A percentile compares a stretch with the other conserved stretches of the same genome.
phyloP scores from a whole-genome alignment of 2,329 filamentous ascomycete genomes.

The Phaeosphaeria sp. region DNA sequence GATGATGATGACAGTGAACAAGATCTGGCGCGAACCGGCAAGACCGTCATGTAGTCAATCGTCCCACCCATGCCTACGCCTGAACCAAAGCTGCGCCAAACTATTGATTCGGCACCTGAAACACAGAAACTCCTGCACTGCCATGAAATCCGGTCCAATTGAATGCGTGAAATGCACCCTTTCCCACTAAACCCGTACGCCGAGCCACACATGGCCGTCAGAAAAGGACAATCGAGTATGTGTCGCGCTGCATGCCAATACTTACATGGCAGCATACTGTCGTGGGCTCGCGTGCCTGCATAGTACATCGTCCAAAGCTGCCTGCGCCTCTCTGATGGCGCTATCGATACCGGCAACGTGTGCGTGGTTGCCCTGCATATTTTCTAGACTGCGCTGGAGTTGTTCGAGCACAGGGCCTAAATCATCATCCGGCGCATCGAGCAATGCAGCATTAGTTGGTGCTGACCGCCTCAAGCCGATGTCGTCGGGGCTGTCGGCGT shows the following conservation, averaged over 20 bases:
- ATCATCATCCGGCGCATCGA: constrained; percentile 41
- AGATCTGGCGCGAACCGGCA: constrained; percentile 2
- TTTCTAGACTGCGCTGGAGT: constrained; percentile 47
- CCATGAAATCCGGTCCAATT: constrained; percentile 22
- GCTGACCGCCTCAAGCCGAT: constrained; percentile 34
- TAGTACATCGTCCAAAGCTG: constrained; percentile 44
- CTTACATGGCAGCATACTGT: constrained; percentile 40
- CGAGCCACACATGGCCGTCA: constrained; percentile 25
- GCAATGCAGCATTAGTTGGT: constrained; percentile 20
- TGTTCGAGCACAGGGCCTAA: constrained; percentile 45
- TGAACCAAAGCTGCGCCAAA: constrained; percentile 3
- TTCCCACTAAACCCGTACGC: constrained; percentile 20
- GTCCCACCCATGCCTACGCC: constrained; percentile 1
- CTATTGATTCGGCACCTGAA: constrained; percentile 31
- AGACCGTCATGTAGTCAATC: not conserved
- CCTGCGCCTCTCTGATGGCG: constrained; percentile 36
- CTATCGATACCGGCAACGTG: constrained; percentile 46
- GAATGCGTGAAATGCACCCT: constrained; percentile 16
- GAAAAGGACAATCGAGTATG: constrained; percentile 19
- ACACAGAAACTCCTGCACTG: constrained; percentile 22
- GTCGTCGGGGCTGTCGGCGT: constrained; percentile 40
- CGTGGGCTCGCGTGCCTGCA: constrained; percentile 39
- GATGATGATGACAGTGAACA: constrained; percentile 5
- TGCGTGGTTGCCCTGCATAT: constrained; percentile 47
- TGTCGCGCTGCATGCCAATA: constrained; percentile 35